Base-by-base conservation (phyloP, 805 yeast species). In the Priceomyces fermenticarens region DNA sequence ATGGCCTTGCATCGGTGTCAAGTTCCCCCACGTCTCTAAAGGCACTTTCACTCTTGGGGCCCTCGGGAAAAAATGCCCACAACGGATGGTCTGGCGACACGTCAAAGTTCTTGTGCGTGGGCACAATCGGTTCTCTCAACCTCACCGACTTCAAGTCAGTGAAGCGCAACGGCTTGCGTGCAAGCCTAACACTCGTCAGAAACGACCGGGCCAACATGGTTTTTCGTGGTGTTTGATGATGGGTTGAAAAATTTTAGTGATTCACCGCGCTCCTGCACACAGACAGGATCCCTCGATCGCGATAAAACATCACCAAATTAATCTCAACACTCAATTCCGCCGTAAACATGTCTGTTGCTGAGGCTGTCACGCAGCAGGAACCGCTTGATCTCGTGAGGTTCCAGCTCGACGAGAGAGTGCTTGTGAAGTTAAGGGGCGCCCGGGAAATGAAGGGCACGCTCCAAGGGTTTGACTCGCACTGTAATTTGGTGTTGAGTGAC, bases 381-480 rank as follows among this genome's bases (percentile, higher is more conserved):
- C 99, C 99, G n/a, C 77, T 93, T 43, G 97, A 91, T 57, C 74
- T 90, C 53, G 80, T 93, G 50, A 83, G 91, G 52, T 77, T 85
- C 46, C 86, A 89, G 44, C 70, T 93, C 36, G 97, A 93, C 58
- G 98, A 93, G 64, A 70, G 73, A 39, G 88, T 93, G 16, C 79
- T 80, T 55, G 91, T 93, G 43, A 93, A 93, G 60, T 77, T 93
- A 45, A 82, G 98, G 61, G 98, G 97, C 14, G 91, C 93, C 48
- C 78, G 99, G 54, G 97, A 91, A 59, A 77, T 93, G 66, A 78
- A 80, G 23, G 99, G 99, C 3, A 82, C 79, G 46, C 72, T 93
- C 40, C 98, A 90, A 62, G 95, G 96, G 1, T 91, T 87, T 65
- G 99, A 91, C 65, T 85, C 95, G 36, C 99, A 91, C 65, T 93